Evolutionary conservation across 2,329 filamentous ascomycete genomes (phyloP), one percentile per base, ranked within the genome.

Genomic region (Neophaeococcomyces mojaviensis): DNA sequence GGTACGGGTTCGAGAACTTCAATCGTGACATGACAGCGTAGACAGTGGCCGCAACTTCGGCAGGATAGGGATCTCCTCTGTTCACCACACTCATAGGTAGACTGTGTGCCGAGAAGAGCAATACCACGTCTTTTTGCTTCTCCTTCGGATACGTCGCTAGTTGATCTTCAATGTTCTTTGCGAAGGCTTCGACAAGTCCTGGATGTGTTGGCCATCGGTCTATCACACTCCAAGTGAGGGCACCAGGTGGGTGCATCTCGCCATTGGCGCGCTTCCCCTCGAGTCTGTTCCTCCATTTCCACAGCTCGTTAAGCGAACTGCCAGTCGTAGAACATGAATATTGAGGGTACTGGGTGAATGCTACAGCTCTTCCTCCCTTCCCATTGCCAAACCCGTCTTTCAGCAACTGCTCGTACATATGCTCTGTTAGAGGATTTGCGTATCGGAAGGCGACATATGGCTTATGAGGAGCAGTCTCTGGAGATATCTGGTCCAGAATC

Each of bases 311-410:
- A 47, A 98, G 69, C 52, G 88, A 95, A 65, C 88, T 95, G 18
- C 92, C 92, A 0, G 92, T 98, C 1, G 92, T 98, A 16, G 88
- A 95, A 70, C 94, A 98, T 16, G 88, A 95, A 68, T 98, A 98
- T 64, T 98, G 92, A 2, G 92, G 92, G 59, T 98, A 98, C 67
- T 98, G 92, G 22, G 90, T 96, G 62, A 98, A 98, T 1, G 92
- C 92, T 3, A 98, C 88, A 1, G 94, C 92, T 48, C 92, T 79
- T 2, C 90, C 90, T n/a, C 89, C 89, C 50, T 81, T 87, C 3
- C 90, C 89, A 44, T 82, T 79, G 9, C 89, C 90, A 61, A 97
- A 95, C 0, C 92, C 92, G 63, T 98, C 92, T 6, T 80, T 81
- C 19, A 98, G 69, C 53, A 98, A 67, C 58, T 79, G 77, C 44